These are phyloP conservation scores for Trichophyton simii DNA, from an alignment of 2,329 filamentous ascomycete genomes.

Conservation along the genomic window DNA sequence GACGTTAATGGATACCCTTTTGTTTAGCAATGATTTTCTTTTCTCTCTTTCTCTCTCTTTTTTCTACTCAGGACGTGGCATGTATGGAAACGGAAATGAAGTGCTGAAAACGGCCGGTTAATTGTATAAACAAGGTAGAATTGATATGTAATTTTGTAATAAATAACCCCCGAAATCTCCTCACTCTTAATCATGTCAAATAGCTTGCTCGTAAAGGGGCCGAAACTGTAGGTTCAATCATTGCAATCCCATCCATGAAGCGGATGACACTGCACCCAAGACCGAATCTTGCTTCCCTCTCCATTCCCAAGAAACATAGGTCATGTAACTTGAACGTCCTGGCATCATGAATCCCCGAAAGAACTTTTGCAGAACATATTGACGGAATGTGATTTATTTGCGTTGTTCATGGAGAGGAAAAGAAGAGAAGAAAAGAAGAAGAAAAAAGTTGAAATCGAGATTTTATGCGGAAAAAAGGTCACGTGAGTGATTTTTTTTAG, in stretches of 20 bases:
- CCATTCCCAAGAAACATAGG: slow-evolving; percentile 22
- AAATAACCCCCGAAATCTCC: background rate
- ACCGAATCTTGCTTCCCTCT: slow-evolving; percentile 29
- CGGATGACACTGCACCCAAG: slow-evolving; percentile 47
- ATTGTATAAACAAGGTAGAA: background rate
- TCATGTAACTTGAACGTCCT: slow-evolving; percentile 36
- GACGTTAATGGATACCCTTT: background rate
- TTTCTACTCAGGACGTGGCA: background rate
- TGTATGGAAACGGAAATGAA: background rate
- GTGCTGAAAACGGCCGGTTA: background rate
- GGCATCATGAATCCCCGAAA: slow-evolving; percentile 39
- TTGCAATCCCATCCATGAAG: slow-evolving; percentile 44
- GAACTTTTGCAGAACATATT: slow-evolving; percentile 47
- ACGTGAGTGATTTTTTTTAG: background rate
- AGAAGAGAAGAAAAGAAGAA: slow-evolving; percentile 18
- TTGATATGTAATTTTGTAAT: background rate
- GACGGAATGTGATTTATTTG: slow-evolving; percentile 43
- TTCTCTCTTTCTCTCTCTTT: background rate
- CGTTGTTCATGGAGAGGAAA: slow-evolving; percentile 44
- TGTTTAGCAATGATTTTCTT: background rate
- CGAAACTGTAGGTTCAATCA: slow-evolving; percentile 43
- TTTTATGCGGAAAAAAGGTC: background rate
- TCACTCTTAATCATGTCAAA: background rate
- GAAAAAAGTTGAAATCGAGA: background rate
- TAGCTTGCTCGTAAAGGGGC: background rate